A percentile compares a stretch with the other conserved stretches of the same genome.
phyloP scores from a whole-genome alignment of 768 basidiomycete genomes.

The Naematelia aurantialba region DNA sequence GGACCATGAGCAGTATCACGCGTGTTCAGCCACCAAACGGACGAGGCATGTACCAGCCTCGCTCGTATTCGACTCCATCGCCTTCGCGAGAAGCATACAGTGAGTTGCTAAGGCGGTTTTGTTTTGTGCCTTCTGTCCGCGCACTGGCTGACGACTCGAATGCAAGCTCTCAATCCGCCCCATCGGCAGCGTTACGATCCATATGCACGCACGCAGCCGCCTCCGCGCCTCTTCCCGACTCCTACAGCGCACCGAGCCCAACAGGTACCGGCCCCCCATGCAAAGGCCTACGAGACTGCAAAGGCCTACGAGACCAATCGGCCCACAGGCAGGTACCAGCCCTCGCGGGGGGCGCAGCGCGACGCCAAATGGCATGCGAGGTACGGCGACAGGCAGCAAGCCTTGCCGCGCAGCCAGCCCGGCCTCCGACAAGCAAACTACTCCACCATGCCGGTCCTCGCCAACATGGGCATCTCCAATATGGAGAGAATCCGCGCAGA shows the following conservation, averaged over 20 bases:
- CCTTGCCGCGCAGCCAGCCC: not conserved
- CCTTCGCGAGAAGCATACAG: not conserved
- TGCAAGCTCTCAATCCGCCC: not conserved
- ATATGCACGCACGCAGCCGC: not conserved
- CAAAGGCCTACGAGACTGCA: not conserved
- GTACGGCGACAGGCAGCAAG: not conserved
- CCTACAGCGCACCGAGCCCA: not conserved
- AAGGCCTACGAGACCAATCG: constrained; percentile 3
- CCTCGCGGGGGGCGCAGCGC: constrained; percentile 34
- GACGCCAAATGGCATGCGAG: constrained; percentile 32
- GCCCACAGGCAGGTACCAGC: constrained; percentile 26
- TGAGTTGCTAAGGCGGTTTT: too few relatives aligned
- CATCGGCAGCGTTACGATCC: not conserved
- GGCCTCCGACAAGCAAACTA: not conserved
- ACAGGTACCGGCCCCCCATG: not conserved
- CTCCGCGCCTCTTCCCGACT: not conserved
- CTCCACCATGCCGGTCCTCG: not conserved
- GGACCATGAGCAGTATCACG: not conserved
- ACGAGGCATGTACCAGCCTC: not conserved
- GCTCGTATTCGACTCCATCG: not conserved
- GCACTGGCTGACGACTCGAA: not conserved
- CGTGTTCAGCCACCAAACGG: not conserved
- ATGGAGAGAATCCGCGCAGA: constrained; percentile 8
- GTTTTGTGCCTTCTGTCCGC: not conserved
- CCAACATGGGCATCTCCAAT: not conserved